These are phyloP conservation scores for Lactuca sativa DNA, from an alignment of 129 eudicot genomes.

Conservation along the genomic window DNA sequence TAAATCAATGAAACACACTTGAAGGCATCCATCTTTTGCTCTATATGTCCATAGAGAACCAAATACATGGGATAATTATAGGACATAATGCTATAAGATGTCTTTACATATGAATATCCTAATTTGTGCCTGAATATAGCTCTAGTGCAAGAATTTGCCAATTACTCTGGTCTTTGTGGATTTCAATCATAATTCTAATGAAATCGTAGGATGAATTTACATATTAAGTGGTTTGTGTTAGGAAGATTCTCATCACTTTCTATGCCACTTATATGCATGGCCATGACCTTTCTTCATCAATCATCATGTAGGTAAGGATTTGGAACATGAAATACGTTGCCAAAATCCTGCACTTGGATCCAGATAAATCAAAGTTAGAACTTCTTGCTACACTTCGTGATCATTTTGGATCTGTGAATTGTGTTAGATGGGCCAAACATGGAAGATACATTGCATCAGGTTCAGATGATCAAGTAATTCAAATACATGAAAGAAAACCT, in stretches of 20 bases:
- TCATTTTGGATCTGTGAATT: conserved; percentile 98
- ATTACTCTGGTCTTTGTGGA: not conserved
- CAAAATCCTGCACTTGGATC: conserved; percentile 43
- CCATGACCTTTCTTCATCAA: conserved; percentile 9
- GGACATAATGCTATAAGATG: not conserved
- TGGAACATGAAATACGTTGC: conserved; percentile 85
- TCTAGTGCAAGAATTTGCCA: not conserved
- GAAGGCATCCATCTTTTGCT: not conserved
- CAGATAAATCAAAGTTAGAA: conserved; percentile 56
- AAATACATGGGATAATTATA: not conserved
- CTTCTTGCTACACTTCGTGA: conserved; percentile 96
- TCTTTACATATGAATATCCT: not conserved
- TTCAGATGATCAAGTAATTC: conserved; percentile 91
- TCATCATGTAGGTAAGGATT: conserved; percentile 66
- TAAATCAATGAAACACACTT: conserved; percentile 11
- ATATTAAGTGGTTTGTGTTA: too few relatives aligned
- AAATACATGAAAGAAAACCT: conserved; percentile 88
- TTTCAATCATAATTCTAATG: not conserved
- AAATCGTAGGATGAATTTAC: too few relatives aligned
- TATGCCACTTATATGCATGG: not conserved
- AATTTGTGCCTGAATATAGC: not conserved
- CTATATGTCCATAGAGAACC: not conserved
- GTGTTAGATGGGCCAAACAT: conserved; percentile 98
- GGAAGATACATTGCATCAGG: conserved; percentile 91
- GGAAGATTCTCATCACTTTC: too few relatives aligned